Conservation (phyloP, 2,329 filamentous ascomycete genomes). For the Penicillium sp. region DNA sequence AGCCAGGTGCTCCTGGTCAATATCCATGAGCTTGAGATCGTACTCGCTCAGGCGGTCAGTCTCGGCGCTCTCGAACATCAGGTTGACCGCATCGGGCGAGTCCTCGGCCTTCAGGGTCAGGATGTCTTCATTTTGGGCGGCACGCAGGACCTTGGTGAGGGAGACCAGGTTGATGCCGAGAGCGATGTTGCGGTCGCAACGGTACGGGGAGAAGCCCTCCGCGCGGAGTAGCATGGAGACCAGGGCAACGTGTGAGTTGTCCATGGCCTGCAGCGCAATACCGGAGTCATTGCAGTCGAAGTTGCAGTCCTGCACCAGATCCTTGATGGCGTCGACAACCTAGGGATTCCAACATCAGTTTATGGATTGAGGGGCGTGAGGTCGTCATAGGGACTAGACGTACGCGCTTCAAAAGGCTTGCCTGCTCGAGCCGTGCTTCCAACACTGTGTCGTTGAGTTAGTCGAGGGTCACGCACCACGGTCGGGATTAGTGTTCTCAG, state of each 20-base stretch:
- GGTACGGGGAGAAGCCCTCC: conserved; percentile 89
- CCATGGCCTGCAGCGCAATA: conserved; percentile 98
- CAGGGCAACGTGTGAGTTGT: conserved; percentile 98
- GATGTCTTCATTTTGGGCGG: conserved; percentile 89
- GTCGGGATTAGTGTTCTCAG: not conserved
- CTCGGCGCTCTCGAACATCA: conserved; percentile 87
- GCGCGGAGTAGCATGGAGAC: conserved; percentile 99
- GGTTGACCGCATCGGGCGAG: conserved; percentile 89
- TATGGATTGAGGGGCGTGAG: not conserved
- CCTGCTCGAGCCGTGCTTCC: conserved; percentile 96
- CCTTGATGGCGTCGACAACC: conserved; percentile 99
- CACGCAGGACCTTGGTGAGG: conserved; percentile 93
- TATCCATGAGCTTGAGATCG: conserved; percentile 99
- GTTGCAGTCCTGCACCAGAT: conserved; percentile 99
- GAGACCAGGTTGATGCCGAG: conserved; percentile 96
- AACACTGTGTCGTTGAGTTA: conserved; percentile 60
- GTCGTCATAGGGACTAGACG: conserved; percentile 16
- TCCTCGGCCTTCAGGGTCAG: conserved; percentile 97
- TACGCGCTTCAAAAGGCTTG: conserved; percentile 92
- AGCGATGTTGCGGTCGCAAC: conserved; percentile 98
- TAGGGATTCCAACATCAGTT: conserved; percentile 38
- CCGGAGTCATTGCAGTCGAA: conserved; percentile 99
- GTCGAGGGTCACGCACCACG: conserved; percentile 10
- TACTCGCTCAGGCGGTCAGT: conserved; percentile 96
- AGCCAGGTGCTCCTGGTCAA: conserved; percentile 98